Base-by-base conservation (phyloP, 2,329 filamentous ascomycete genomes). In the Bipolaris bicolor region DNA sequence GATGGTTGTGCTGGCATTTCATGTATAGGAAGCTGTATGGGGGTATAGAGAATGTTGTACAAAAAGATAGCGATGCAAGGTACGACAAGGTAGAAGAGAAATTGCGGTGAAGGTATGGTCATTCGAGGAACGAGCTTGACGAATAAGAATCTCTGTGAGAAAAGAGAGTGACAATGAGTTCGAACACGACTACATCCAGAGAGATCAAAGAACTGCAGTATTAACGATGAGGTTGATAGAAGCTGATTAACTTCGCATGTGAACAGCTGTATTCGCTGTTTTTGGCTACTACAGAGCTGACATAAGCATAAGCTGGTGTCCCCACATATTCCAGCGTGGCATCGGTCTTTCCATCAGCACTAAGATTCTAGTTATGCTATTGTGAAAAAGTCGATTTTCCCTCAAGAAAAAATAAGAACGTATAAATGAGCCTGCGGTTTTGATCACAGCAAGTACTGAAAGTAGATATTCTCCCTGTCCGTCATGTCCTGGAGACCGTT, bases 1-100 rank as follows among this genome's bases (percentile, higher is more conserved):
- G 63, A 63, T 7, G 37, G 40, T 26, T 62, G 45, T 9, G 58
- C 9, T 24, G 67, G 34, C 88, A 65, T 90, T 39, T 57, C 2
- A 11, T 18, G 24, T 24, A 4, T 31, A 2, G 43, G 15, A 18
- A 31, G n/a, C 11, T n/a, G 44, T 24, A 44, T 20, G 5, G 34
- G 37, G n/a, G 13, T 10, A 29, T 58, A 58, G 16, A 54, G 10
- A 2, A 46, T 5, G 10, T 34, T 13, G 5, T 55, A 31, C 9
- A 58, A 11, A 13, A 60, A 16, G n/a, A 58, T 20, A 0, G 49
- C 39, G 16, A 48, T n/a, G 3, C 44, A 22, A 20, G 55, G 36
- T n/a, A 57, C 13, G 5, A 63, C 3, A 29, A 57, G 18, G 37
- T 33, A 49, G 20, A 36, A 52, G 4, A 49, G 3, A 40, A 52